These are phyloP conservation scores for Cicer arietinum DNA, from an alignment of 306 rosid genomes.

Conservation along the genomic window DNA sequence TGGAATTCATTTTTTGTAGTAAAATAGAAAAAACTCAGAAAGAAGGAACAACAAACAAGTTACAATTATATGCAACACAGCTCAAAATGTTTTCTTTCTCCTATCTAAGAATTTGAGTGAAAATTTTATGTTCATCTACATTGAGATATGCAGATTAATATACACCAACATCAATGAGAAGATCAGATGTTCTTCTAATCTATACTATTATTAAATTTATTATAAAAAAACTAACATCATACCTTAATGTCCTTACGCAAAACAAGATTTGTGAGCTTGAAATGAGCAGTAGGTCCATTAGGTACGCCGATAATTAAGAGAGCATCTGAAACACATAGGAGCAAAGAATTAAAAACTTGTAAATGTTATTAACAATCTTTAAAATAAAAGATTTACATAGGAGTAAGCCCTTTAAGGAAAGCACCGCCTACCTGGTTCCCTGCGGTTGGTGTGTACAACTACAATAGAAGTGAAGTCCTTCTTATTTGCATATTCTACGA, in stretches of 20 bases:
- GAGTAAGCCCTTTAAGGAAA: slow-evolving; percentile 39
- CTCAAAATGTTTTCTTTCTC: slow-evolving; percentile 1
- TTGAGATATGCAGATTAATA: slow-evolving; percentile 1
- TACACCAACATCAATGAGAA: slow-evolving; percentile 28
- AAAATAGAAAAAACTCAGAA: not conserved
- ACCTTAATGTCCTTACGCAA: slow-evolving; percentile 92
- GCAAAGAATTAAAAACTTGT: slow-evolving; percentile 25
- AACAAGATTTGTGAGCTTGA: slow-evolving; percentile 79
- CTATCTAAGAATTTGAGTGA: slow-evolving; percentile 25
- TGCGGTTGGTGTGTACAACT: slow-evolving; percentile 90
- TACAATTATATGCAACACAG: not conserved
- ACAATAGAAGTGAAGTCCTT: slow-evolving; percentile 86
- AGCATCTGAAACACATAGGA: slow-evolving; percentile 63
- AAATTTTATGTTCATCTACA: not conserved
- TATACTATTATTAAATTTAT: slow-evolving; percentile 13
- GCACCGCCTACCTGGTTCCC: slow-evolving; percentile 79
- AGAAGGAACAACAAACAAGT: slow-evolving; percentile 14
- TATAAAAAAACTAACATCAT: not conserved
- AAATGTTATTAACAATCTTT: slow-evolving; percentile 8
- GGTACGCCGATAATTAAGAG: slow-evolving; percentile 76
- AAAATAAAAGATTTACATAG: not conserved
- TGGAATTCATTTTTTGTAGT: not conserved
- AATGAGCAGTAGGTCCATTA: slow-evolving; percentile 95
- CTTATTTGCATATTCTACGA: slow-evolving; percentile 87
- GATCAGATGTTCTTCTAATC: slow-evolving; percentile 2